Base-by-base conservation (phyloP, 805 yeast species). In the Zygoascus bituminiphila region DNA sequence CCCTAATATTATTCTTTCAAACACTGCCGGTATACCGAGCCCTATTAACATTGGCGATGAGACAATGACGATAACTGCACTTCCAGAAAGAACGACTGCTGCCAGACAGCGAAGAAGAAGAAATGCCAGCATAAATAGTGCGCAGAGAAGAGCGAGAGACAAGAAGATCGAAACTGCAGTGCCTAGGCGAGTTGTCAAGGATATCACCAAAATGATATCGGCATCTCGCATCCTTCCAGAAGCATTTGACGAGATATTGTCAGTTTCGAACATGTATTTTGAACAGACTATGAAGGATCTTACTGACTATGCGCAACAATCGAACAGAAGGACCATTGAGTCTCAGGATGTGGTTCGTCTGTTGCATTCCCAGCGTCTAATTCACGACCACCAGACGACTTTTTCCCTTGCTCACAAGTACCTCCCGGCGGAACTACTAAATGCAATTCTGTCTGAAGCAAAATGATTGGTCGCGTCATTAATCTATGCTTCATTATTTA, bases 231-330 rank as follows among this genome's bases (percentile, higher is more conserved):
- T 57, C 19, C 46, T 40, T 17, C 36, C 54, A 12, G 63, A 60
- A n/a, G 58, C 62, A 2, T 10, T 53, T 2, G 51, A 56, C 0
- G 52, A 59, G 1, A 21, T 69, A 1, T 29, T 53, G 5, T 54
- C 55, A 2, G 60, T 63, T 1, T 58, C 68, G 2, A 55, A 61
- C 2, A 40, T 39, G 17, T 69, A 57, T 50, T 59, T 69, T 35
- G 59, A 57, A 20, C 65, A 61, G 33, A 44, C 57, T 2, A 29
- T 62, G 1, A 51, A 50, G 1, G 71, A 65, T 46, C 47, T 69
- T 4, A 45, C 49, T 1, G 62, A 65, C 0, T 70, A 67, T 42
- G 57, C 71, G 0, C 52, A 53, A 1, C 73, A 70, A 49, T 60
- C 68, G 1, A 54, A 50, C 25, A 41, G 61, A n/a, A 57, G 54